Evolutionary conservation across 176 grass and related monocot genomes (phyloP), one percentile per base, ranked within the genome.

Genomic region (Eremochloa ophiuroides): DNA sequence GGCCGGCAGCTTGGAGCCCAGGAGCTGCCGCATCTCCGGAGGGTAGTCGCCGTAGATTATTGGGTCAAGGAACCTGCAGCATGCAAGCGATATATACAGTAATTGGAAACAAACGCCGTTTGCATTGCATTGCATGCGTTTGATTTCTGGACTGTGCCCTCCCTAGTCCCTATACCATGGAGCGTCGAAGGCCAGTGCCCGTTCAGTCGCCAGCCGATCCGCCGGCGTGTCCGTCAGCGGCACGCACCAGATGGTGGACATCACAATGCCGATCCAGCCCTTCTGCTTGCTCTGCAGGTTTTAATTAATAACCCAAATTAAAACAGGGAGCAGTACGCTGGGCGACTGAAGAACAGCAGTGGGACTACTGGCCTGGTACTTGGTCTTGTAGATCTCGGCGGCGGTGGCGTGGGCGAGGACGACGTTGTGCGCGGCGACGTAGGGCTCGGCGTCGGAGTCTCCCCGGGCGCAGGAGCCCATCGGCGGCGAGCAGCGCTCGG

Each of bases 41-140:
- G 93, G 90, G 62, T 95, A 95, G 33, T 90, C 90, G 12, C 93
- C 93, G 22, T 65, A 72, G 23, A 95, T 61, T 38, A 95, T 76
- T 18, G 93, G 93, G 41, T 95, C 93, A 5, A 95, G 89, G 29
- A 95, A 76, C 93, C 93, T 95, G 87, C 61, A 74, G 12, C 51
- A 12, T 40, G 44, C 51, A 12, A 48, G 44, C 1, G 14, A 39
- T 6, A 20, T 6, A 5, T n/a, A n/a, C n/a, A n/a, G n/a, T n/a
- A n/a, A 47, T 1, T 16, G 4, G 1, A 47, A 47, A 47, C 44
- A 15, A 15, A 31, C 7, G 28, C 31, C 31, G 2, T 13, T 46
- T 16, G 43, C 13, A 16, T 46, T 46, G 43, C 43, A 46, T 16
- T 46, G 43, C 14, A 14, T 48, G n/a, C n/a, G n/a, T n/a, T n/a